Base-by-base conservation (phyloP, 768 basidiomycete genomes). In the Tylopilus subfusipes region DNA sequence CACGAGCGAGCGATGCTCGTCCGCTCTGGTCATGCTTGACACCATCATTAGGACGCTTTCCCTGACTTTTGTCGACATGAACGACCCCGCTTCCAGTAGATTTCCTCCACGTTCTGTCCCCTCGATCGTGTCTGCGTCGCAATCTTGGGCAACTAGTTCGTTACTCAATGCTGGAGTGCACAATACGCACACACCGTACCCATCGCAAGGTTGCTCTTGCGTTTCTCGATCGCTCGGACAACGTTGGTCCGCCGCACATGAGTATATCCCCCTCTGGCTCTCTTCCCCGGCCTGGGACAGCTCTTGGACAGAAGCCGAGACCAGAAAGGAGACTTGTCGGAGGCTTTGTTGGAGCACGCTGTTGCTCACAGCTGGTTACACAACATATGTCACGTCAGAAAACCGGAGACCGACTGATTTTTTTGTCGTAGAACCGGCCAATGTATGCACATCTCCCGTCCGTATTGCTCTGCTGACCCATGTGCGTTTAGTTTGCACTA, bases 341-440 rank as follows among this genome's bases (percentile, higher is more conserved):
- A 74, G 88, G 34, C 68, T 90, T 22, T 86, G 85, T 56, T 91
- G 89, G 89, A 87, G 83, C 63, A 72, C 82, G 8, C 75, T 89
- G 68, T 73, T 77, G 50, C 75, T 88, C 22, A 75, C 80, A 14
- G 84, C 88, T 11, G 85, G 82, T 1, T 81, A 87, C 67, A 82
- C 79, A 25, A 77, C 81, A 14, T 88, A 85, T 62, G 73, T 77
- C 5, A 78, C 77, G 19, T 79, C 85, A 18, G 68, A 70, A 48
- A 70, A 68, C 29, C 63, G 65, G 9, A 58, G 58, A 21, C 71
- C 66, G 18, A 70, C 80, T 4, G 78, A 85, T 39, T 63, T 86
- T 24, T 86, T 82, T 61, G 71, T 86, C 55, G 65, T 80, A 25
- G 80, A 88, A 58, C 84, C 85, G 18, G 75, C 83, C 16, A 88